A percentile compares a stretch with the other conserved stretches of the same genome.
These are phyloP conservation scores for Podospora pseudocomata DNA, from an alignment of 495 filamentous ascomycete genomes.

Conservation along the genomic window DNA sequence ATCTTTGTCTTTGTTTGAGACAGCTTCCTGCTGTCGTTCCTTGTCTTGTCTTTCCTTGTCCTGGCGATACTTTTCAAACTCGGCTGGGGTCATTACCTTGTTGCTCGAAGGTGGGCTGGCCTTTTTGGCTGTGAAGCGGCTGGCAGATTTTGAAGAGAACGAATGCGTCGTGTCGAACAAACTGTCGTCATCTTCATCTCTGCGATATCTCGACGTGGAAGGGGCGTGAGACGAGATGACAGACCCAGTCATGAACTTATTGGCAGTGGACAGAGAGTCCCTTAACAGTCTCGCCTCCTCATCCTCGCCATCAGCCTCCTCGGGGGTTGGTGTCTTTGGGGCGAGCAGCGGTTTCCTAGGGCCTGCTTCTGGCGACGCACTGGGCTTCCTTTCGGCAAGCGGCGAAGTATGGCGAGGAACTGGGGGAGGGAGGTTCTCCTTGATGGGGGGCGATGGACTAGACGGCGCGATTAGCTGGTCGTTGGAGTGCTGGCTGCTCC, in stretches of 20 bases:
- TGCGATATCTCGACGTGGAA: conserved; percentile 34
- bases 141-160: conserved; percentile 54
- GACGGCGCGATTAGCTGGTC: conserved; percentile 55
- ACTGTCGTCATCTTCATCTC: conserved; percentile 43
- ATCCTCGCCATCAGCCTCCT: conserved; percentile 51
- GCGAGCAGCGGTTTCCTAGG: conserved; percentile 47
- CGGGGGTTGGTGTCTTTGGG: conserved; percentile 41
- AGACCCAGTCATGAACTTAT: conserved; percentile 36
- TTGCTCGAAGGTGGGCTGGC: conserved; percentile 45
- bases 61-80: conserved; percentile 79
- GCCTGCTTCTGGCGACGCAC: conserved; percentile 36
- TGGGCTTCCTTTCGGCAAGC: conserved; percentile 16
- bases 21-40: conserved; percentile 50
- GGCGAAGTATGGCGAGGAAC: conserved; percentile 35
- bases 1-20: conserved; percentile 28
- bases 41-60: conserved; percentile 77
- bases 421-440: conserved; percentile 31
- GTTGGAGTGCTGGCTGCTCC: conserved; percentile 63
- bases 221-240: conserved; percentile 10
- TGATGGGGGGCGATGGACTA: conserved; percentile 30
- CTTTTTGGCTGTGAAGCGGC: conserved; percentile 35
- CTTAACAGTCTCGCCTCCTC: conserved; percentile 66
- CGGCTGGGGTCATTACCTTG: conserved; percentile 85
- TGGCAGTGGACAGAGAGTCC: conserved; percentile 56
- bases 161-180: conserved; percentile 50